These are phyloP conservation scores for Aspergillus alliaceus DNA, from an alignment of 2,329 filamentous ascomycete genomes.

Conservation along the genomic window DNA sequence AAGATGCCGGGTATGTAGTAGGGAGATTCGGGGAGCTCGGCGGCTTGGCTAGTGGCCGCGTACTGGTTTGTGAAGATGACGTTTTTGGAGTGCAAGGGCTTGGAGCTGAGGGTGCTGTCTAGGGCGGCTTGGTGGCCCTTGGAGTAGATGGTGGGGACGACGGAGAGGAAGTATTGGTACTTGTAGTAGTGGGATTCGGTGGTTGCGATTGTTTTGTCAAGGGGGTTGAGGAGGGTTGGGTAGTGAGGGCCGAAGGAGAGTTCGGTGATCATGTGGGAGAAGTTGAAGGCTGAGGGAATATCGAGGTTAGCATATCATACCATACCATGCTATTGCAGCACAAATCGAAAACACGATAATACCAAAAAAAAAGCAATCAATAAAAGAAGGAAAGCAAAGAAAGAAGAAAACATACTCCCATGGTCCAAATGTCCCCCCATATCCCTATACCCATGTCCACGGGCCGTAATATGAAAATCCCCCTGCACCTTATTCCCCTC, in stretches of 20 bases:
- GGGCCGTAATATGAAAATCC: slow-evolving; percentile 95
- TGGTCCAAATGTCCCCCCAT: slow-evolving; percentile 80
- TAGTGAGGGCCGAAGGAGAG: slow-evolving; percentile 97
- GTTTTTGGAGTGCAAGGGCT: slow-evolving; percentile 45
- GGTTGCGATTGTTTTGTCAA: slow-evolving; percentile 82
- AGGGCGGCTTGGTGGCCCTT: slow-evolving; percentile 46
- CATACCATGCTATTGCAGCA: too few relatives aligned
- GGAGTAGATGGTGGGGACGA: slow-evolving; percentile 93
- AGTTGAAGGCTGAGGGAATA: slow-evolving; percentile 99
- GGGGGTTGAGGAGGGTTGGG: slow-evolving; percentile 86
- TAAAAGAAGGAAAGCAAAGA: neutral
- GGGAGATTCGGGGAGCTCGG: slow-evolving; percentile 58
- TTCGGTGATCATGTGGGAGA: slow-evolving; percentile 94
- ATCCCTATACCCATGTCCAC: slow-evolving; percentile 92
- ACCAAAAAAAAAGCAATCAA: neutral
- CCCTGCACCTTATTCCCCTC: slow-evolving; percentile 96
- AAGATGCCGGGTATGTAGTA: slow-evolving; percentile 80
- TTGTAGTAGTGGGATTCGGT: slow-evolving; percentile 83
- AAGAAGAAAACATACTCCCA: slow-evolving; percentile 55
- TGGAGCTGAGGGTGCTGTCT: slow-evolving; percentile 38
- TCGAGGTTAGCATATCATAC: too few relatives aligned
- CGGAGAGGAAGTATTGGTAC: slow-evolving; percentile 95
- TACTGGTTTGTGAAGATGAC: slow-evolving; percentile 95
- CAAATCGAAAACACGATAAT: slow-evolving; percentile 8
- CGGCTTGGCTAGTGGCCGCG: slow-evolving; percentile 87